A percentile compares a stretch with the other conserved stretches of the same genome.
phyloP scores from a whole-genome alignment of 176 grass and related monocot species.

The Avena insularis region DNA sequence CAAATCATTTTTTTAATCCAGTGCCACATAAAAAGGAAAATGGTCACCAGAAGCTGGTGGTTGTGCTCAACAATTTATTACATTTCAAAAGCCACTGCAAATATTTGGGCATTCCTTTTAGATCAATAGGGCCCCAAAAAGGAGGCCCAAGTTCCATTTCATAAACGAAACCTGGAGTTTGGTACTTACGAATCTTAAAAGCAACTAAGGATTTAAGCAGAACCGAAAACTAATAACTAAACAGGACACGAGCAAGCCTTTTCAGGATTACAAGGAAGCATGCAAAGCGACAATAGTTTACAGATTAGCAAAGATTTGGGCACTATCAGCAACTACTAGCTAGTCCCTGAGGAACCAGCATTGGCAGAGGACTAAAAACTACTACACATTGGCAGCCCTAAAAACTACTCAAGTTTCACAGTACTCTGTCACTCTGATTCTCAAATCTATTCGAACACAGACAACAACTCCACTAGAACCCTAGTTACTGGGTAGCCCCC shows the following conservation, averaged over 20 bases:
- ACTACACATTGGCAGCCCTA: neutral
- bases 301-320: neutral
- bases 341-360: neutral
- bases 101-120: neutral
- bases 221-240: too few relatives aligned
- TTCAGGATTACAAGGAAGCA: too few relatives aligned
- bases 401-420: neutral
- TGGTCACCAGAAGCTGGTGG: neutral
- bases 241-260: too few relatives aligned
- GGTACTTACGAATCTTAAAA: too few relatives aligned
- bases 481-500: constrained; percentile 1
- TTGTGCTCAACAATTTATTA: neutral
- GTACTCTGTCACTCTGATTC: neutral
- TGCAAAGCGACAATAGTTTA: too few relatives aligned
- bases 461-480: constrained; percentile 28
- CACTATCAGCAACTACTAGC: neutral
- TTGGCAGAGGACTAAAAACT: neutral
- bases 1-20: neutral
- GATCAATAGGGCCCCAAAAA: too few relatives aligned
- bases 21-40: neutral
- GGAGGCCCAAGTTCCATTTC: too few relatives aligned
- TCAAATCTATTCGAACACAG: neutral
- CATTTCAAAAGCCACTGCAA: neutral
- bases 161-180: too few relatives aligned
- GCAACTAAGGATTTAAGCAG: too few relatives aligned